A percentile compares a stretch with the other conserved stretches of the same genome.
Evolutionary conservation across 352 stramenopile species (phyloP).

Genomic region (Phytophthora boehmeriae): DNA sequence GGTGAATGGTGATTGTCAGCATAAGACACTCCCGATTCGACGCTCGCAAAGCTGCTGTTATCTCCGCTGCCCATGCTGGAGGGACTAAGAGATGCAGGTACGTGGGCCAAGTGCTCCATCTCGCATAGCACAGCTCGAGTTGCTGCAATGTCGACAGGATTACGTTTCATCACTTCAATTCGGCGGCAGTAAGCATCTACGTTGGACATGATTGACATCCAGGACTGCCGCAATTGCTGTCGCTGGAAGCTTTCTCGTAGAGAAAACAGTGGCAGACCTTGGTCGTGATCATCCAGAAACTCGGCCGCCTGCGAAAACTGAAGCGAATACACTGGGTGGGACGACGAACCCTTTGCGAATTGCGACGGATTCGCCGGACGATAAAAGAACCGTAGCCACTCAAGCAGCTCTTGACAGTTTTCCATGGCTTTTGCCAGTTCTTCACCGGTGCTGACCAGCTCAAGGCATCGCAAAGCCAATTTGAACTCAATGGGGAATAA

Average conservation of each 20-base stretch:
- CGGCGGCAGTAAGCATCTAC: slow-evolving; percentile 54
- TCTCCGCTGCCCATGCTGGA: slow-evolving; percentile 20
- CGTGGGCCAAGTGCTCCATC: slow-evolving; percentile 22
- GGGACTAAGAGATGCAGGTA: slow-evolving; percentile 9
- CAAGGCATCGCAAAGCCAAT: slow-evolving; percentile 49
- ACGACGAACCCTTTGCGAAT: slow-evolving; percentile 54
- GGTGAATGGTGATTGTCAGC: slow-evolving; percentile 14
- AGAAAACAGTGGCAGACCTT: slow-evolving; percentile 10
- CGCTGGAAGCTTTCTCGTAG: slow-evolving; percentile 35
- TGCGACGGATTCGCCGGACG: slow-evolving; percentile 62
- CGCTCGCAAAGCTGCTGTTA: slow-evolving; percentile 8
- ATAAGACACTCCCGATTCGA: slow-evolving; percentile 15
- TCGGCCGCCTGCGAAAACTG: slow-evolving; percentile 38
- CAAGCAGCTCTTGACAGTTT: slow-evolving; percentile 39
- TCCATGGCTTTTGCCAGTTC: slow-evolving; percentile 34
- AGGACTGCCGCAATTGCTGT: slow-evolving; percentile 37
- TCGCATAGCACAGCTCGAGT: slow-evolving; percentile 35
- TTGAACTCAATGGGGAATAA: slow-evolving; percentile 74
- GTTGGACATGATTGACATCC: slow-evolving; percentile 42
- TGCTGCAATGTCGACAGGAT: slow-evolving; percentile 45
- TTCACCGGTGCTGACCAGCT: slow-evolving; percentile 40
- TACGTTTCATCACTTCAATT: slow-evolving; percentile 42
- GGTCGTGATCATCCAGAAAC: neutral
- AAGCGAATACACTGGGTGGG: slow-evolving; percentile 60
- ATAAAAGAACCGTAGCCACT: slow-evolving; percentile 72